phyloP scores from a whole-genome alignment of 257 asterid genomes.

The Solanum habrochaites region DNA sequence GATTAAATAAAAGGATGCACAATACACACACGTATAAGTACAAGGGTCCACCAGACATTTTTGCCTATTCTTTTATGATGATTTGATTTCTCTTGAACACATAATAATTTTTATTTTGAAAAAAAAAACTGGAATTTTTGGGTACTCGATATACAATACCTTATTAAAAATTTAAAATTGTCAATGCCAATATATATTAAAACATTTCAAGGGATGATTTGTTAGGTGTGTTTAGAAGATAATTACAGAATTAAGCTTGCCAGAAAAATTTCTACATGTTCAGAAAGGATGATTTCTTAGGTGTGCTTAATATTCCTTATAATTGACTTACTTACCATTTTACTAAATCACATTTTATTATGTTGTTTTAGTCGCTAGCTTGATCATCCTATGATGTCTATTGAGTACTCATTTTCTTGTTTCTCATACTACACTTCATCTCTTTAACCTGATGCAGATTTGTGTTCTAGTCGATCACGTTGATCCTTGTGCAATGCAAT shows the following conservation, averaged over 20 bases:
- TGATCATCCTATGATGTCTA: neutral
- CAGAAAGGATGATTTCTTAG: neutral
- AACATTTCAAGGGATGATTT: neutral
- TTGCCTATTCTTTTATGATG: neutral
- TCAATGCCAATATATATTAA: neutral
- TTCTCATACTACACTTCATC: neutral
- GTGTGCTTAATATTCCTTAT: neutral
- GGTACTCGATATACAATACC: neutral
- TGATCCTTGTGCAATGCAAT: neutral
- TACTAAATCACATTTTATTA: neutral
- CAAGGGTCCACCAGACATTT: neutral
- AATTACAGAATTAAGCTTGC: neutral
- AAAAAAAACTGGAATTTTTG: neutral
- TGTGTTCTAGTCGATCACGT: neutral
- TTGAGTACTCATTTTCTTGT: neutral
- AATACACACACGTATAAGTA: too few species aligned
- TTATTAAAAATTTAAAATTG: too few species aligned
- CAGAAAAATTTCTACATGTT: neutral
- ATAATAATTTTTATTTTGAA: too few species aligned
- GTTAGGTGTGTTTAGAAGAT: neutral
- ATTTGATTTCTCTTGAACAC: neutral
- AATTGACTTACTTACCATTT: neutral
- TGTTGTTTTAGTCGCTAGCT: neutral
- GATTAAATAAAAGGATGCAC: neutral
- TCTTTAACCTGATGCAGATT: too few species aligned